Evolutionary conservation across 345 rosid genomes (phyloP), one percentile per base, ranked within the genome.

Genomic region (Populus simonii): DNA sequence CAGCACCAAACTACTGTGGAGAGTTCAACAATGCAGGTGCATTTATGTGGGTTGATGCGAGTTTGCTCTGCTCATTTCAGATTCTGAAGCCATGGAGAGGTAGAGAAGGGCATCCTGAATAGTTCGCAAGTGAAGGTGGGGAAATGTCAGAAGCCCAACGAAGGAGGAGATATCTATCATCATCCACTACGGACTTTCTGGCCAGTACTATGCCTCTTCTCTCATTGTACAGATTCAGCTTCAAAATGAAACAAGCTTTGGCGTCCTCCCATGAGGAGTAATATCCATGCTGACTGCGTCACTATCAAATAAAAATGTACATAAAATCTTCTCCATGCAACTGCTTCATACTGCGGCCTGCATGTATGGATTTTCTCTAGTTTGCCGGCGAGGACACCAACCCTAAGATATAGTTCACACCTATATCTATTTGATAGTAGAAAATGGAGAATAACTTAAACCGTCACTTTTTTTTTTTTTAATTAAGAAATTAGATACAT

Each of bases 11-110:
- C 65, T 79, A 79, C 69, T 79, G 81, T 41, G 77, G 81, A 39
- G 81, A 79, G 45, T 79, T 73, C 36, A 73, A 79, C 73, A 79
- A 79, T 79, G 81, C 81, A 23, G 77, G 77, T 29, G 81, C 81
- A 1, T 73, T 79, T 8, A 79, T 79, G 81, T 73, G 73, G 20
- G 81, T 78, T 12, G 70, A 78, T 66, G 81, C 74, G 36, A 78
- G 81, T 72, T 45, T 78, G 59, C 73, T 79, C 20, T 79, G 81
- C 69, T 79, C 81, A 12, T 79, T 79, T 67, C 81, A 79, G 77
- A 79, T 79, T 13, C 72, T 79, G 53, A 79, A 73, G 73, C 81
- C 81, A 22, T 79, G 73, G 68, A 51, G 57, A 66, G 73, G 73
- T 23, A 38, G 41, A 25, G 27, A 38, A 62, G 75, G 25, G 20